Percentiles rank a stretch among this genome's conserved stretches.
These are phyloP conservation scores for Dictyostelium intermedium DNA, from an alignment of 78 protist species.

Conservation along the genomic window DNA sequence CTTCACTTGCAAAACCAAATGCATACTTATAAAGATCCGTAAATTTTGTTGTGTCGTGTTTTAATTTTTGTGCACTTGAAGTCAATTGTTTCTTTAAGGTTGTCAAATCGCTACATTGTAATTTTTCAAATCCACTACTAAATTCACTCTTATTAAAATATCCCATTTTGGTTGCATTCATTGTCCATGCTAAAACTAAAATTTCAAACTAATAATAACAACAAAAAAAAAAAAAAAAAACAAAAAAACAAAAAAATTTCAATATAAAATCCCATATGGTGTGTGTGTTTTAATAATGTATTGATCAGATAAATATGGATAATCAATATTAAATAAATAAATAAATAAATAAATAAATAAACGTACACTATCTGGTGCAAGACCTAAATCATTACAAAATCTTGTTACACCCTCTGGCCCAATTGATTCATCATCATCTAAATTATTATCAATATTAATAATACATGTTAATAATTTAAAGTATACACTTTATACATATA, in stretches of 20 bases:
- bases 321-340: no score
- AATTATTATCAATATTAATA: no score
- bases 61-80: not conserved
- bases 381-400: slow-evolving; percentile 61
- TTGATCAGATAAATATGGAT: no score
- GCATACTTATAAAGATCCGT: slow-evolving; percentile 56
- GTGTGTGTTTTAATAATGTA: not conserved
- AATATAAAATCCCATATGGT: not conserved
- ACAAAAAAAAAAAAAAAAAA: no score
- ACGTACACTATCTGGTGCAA: slow-evolving; percentile 55
- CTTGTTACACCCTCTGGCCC: slow-evolving; percentile 61
- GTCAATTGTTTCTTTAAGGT: not conserved
- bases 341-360: not conserved
- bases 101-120: slow-evolving; percentile 11
- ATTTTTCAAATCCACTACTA: slow-evolving; percentile 27
- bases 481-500: no score
- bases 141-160: slow-evolving; percentile 50
- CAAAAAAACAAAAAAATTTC: not conserved
- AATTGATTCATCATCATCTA: slow-evolving; percentile 22
- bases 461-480: not conserved
- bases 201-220: slow-evolving; percentile 27
- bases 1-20: slow-evolving; percentile 64
- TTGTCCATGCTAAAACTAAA: slow-evolving; percentile 61
- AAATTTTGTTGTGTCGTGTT: slow-evolving; percentile 22
- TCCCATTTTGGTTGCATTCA: slow-evolving; percentile 40